These are phyloP conservation scores for Coprinopsis strossmayeri DNA, from an alignment of 768 basidiomycete species.

Conservation along the genomic window DNA sequence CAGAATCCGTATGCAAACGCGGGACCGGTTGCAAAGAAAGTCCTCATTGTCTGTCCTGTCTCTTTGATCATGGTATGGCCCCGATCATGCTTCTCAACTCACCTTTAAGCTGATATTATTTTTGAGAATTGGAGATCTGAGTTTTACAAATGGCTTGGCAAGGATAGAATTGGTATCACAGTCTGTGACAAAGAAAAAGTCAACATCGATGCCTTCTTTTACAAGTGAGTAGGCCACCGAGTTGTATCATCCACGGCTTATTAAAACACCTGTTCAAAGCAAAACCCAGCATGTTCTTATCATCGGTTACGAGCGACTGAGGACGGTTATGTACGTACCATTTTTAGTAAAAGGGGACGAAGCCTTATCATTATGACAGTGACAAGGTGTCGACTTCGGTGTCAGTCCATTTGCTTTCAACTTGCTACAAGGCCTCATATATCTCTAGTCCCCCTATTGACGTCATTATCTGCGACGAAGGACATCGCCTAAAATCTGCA, in stretches of 20 bases:
- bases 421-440: neutral
- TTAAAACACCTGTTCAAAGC: too few relatives aligned
- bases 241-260: neutral
- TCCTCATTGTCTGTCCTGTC: conserved; percentile 90
- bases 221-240: conserved; percentile 46
- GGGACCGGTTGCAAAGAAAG: conserved; percentile 63
- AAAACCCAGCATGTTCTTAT: conserved; percentile 80
- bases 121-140: conserved; percentile 90
- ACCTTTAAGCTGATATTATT: conserved; percentile 2
- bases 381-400: conserved; percentile 21
- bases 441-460: conserved; percentile 76
- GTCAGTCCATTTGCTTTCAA: conserved; percentile 7
- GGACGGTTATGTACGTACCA: conserved; percentile 67
- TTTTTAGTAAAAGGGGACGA: neutral
- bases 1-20: conserved; percentile 73
- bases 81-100: neutral
- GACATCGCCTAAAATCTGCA: conserved; percentile 88
- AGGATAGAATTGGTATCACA: conserved; percentile 41
- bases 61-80: conserved; percentile 62
- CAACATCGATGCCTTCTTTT: conserved; percentile 62
- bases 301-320: conserved; percentile 90
- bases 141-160: conserved; percentile 86
- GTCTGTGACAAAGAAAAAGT: conserved; percentile 43
- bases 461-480: conserved; percentile 94
- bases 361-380: conserved; percentile 9